These are phyloP conservation scores for Quercus berberidifolia DNA, from an alignment of 306 rosid genomes.

Conservation along the genomic window DNA sequence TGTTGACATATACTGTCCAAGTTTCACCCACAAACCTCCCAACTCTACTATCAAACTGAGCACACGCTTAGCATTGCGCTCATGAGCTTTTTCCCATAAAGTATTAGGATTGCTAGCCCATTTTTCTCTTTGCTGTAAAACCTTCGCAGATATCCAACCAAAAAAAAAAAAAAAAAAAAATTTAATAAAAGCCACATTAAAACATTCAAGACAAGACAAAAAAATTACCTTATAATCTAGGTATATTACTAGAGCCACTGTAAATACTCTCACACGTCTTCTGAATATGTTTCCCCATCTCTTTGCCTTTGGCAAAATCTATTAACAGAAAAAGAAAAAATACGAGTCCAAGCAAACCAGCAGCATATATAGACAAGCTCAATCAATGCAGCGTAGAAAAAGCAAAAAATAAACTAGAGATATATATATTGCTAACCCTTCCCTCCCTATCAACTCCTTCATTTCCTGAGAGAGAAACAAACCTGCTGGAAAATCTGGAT, in stretches of 20 bases:
- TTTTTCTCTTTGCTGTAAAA: constrained; percentile 82
- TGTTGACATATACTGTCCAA: constrained; percentile 95
- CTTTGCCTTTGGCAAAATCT: constrained; percentile 33
- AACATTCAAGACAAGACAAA: too few species aligned
- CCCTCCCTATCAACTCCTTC: too few species aligned
- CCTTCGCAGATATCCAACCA: constrained; percentile 35
- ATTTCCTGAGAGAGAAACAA: too few species aligned
- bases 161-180: background rate
- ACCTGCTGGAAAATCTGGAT: too few species aligned
- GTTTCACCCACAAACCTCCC: constrained; percentile 99
- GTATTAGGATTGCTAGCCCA: constrained; percentile 56
- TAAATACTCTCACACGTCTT: constrained; percentile 48
- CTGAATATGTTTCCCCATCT: constrained; percentile 48
- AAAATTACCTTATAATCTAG: constrained; percentile 53
- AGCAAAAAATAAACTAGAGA: too few species aligned
- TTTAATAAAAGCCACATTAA: background rate
- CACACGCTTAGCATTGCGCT: constrained; percentile 87
- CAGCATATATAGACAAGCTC: background rate
- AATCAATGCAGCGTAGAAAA: background rate
- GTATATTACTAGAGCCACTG: constrained; percentile 41
- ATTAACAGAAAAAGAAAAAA: background rate
- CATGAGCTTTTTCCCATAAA: constrained; percentile 88
- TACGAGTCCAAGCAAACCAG: background rate
- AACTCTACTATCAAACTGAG: constrained; percentile 72
- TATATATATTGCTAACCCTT: too few species aligned